Percentiles rank a stretch among this genome's conserved stretches.
Conservation (phyloP, 495 filamentous ascomycete species). For the Aspergillus affinis region DNA sequence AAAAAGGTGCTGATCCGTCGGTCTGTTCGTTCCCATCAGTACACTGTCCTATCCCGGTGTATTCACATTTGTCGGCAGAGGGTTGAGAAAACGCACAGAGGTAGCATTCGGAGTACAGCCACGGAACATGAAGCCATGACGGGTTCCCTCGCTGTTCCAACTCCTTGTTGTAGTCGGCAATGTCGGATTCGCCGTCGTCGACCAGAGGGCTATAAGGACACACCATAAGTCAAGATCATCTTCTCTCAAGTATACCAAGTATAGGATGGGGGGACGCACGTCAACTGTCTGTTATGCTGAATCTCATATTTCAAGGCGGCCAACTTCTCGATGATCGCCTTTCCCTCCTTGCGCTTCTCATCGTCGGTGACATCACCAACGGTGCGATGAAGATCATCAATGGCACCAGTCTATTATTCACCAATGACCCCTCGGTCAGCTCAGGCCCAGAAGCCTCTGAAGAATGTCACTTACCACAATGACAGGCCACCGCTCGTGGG, state of each 20-base stretch:
- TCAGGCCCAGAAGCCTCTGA: not conserved
- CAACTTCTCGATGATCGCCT: slow-evolving; percentile 76
- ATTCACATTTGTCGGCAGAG: not conserved
- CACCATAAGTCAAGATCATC: slow-evolving; percentile 1
- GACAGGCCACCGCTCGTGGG: slow-evolving; percentile 84
- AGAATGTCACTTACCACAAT: slow-evolving; percentile 65
- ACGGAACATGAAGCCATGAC: slow-evolving; percentile 79
- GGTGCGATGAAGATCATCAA: slow-evolving; percentile 87
- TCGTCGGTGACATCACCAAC: slow-evolving; percentile 52
- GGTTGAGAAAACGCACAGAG: slow-evolving; percentile 66
- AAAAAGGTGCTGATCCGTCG: slow-evolving; percentile 78
- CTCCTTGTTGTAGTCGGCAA: slow-evolving; percentile 82
- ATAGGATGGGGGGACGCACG: slow-evolving; percentile 49
- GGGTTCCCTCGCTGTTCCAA: slow-evolving; percentile 71
- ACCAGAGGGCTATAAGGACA: slow-evolving; percentile 61
- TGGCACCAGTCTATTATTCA: slow-evolving; percentile 75
- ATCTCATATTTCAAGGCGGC: slow-evolving; percentile 91
- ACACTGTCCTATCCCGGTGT: not conserved
- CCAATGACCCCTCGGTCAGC: slow-evolving; percentile 19
- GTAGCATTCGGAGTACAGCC: slow-evolving; percentile 94
- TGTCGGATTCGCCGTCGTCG: slow-evolving; percentile 78
- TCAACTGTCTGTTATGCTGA: slow-evolving; percentile 82
- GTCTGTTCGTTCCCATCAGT: slow-evolving; percentile 31
- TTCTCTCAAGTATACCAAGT: not conserved
- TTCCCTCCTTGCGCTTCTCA: slow-evolving; percentile 74